A percentile compares a stretch with the other conserved stretches of the same genome.
Conservation (phyloP, 2,329 filamentous ascomycete genomes). For the Taxawa tesnikishii region DNA sequence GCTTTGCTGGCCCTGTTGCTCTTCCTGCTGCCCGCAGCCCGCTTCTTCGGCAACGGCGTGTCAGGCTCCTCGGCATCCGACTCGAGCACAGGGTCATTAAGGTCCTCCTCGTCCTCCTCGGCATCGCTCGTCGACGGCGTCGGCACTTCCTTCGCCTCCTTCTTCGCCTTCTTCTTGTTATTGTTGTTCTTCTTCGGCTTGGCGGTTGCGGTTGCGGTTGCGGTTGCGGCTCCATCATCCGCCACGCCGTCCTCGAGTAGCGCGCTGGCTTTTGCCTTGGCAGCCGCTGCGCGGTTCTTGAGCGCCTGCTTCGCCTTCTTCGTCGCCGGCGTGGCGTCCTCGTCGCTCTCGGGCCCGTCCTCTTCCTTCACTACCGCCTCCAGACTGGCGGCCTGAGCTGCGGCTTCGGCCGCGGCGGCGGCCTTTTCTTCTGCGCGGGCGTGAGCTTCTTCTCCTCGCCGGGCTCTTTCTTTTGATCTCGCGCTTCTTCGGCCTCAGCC, state of each 20-base stretch:
- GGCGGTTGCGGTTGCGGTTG: constrained; percentile 18
- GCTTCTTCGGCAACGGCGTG: neutral
- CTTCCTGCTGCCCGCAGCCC: constrained; percentile 6
- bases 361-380: constrained; percentile 11
- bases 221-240: constrained; percentile 5
- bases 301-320: constrained; percentile 25
- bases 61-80: constrained; percentile 3
- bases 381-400: constrained; percentile 9
- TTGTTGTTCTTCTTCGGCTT: constrained; percentile 11
- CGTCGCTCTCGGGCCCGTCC: constrained; percentile 17
- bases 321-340: constrained; percentile 24
- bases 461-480: constrained; percentile 45
- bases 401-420: constrained; percentile 15
- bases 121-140: constrained; percentile 29
- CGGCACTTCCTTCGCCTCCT: constrained; percentile 24
- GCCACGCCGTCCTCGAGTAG: constrained; percentile 5
- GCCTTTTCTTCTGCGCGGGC: constrained; percentile 13
- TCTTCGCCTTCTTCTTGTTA: constrained; percentile 12
- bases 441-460: constrained; percentile 16
- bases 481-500: constrained; percentile 70
- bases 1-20: constrained; percentile 9
- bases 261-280: constrained; percentile 11
- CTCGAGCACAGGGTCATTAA: constrained; percentile 15
- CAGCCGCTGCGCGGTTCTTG: constrained; percentile 7
- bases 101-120: constrained; percentile 21